Evolutionary conservation across 1,284 basidiomycete species (phyloP).

Genomic region (Papiliotrema laurentii): DNA sequence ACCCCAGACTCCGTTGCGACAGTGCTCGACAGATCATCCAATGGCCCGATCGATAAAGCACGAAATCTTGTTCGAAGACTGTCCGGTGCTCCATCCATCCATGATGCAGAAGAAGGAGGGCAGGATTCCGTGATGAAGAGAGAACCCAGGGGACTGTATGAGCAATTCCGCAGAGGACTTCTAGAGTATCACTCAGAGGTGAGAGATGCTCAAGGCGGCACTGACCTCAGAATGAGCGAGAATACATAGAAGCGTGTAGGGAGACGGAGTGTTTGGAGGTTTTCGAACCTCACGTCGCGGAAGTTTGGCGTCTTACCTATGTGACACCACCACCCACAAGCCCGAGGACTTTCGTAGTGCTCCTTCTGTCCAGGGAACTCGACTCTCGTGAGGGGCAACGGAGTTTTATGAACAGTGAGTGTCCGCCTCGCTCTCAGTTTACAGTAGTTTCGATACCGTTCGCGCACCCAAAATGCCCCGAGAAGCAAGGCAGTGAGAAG

Average conservation of each 20-base stretch:
- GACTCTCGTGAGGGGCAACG: slow-evolving; percentile 24
- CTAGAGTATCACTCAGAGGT: slow-evolving; percentile 41
- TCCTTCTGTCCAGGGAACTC: slow-evolving; percentile 37
- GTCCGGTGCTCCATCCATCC: background rate
- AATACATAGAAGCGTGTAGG: slow-evolving; percentile 42
- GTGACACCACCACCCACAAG: slow-evolving; percentile 43
- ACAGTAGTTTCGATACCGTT: slow-evolving; percentile 41
- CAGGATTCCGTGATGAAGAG: slow-evolving; percentile 19
- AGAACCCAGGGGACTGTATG: slow-evolving; percentile 30
- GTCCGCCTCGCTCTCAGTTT: slow-evolving; percentile 3
- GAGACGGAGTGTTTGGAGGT: slow-evolving; percentile 43
- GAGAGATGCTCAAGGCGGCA: slow-evolving; percentile 6
- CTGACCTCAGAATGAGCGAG: slow-evolving; percentile 24
- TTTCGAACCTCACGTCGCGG: slow-evolving; percentile 37
- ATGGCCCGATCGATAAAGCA: background rate
- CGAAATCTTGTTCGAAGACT: background rate
- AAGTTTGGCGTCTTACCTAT: slow-evolving; percentile 46
- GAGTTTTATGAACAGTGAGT: slow-evolving; percentile 41
- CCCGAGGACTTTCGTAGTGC: slow-evolving; percentile 44
- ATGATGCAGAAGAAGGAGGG: background rate
- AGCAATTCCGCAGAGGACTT: slow-evolving; percentile 40
- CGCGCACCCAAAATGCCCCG: slow-evolving; percentile 34
- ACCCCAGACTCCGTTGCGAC: slow-evolving; percentile 2
- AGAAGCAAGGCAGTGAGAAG: slow-evolving; percentile 38
- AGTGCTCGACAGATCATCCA: background rate